Conservation (phyloP, 2,329 filamentous ascomycete genomes). For the Whalleya microplaca region DNA sequence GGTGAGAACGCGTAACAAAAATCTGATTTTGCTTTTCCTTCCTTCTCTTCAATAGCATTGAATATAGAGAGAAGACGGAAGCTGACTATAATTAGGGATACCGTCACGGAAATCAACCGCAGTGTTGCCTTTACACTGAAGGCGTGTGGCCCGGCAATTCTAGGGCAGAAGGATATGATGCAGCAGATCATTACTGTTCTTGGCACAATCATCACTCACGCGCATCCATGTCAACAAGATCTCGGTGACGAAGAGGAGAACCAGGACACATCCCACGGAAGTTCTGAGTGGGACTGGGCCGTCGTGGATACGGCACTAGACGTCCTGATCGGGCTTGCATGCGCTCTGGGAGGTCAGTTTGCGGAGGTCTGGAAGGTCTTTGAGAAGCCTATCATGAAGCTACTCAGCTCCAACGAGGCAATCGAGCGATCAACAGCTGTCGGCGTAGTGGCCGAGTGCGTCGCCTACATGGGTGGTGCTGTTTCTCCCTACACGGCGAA, state of each 20-base stretch:
- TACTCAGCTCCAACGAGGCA: slow-evolving; percentile 81
- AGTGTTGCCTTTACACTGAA: slow-evolving; percentile 90
- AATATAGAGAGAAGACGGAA: not conserved
- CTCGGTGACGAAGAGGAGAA: slow-evolving; percentile 81
- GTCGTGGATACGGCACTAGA: slow-evolving; percentile 94
- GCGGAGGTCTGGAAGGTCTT: slow-evolving; percentile 93
- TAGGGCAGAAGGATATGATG: slow-evolving; percentile 73
- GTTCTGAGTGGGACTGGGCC: slow-evolving; percentile 97
- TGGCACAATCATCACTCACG: slow-evolving; percentile 80
- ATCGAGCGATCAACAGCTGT: slow-evolving; percentile 89
- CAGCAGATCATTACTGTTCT: slow-evolving; percentile 78
- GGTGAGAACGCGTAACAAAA: slow-evolving; percentile 80
- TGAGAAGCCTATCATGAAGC: slow-evolving; percentile 88
- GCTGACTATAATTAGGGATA: slow-evolving; percentile 61
- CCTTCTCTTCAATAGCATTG: not conserved
- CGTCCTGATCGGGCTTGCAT: slow-evolving; percentile 81
- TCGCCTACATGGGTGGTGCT: slow-evolving; percentile 79
- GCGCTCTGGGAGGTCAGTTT: slow-evolving; percentile 80
- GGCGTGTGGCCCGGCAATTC: slow-evolving; percentile 83
- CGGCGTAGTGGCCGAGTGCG: slow-evolving; percentile 89
- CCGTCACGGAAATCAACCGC: slow-evolving; percentile 93
- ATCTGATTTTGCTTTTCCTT: slow-evolving; percentile 41
- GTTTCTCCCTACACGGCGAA: slow-evolving; percentile 79
- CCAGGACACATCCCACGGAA: slow-evolving; percentile 71
- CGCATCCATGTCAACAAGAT: slow-evolving; percentile 92